Evolutionary conservation across 2,329 filamentous ascomycete genomes (phyloP), one percentile per base, ranked within the genome.

Genomic region (Ceratocystiopsis brevicomis): DNA sequence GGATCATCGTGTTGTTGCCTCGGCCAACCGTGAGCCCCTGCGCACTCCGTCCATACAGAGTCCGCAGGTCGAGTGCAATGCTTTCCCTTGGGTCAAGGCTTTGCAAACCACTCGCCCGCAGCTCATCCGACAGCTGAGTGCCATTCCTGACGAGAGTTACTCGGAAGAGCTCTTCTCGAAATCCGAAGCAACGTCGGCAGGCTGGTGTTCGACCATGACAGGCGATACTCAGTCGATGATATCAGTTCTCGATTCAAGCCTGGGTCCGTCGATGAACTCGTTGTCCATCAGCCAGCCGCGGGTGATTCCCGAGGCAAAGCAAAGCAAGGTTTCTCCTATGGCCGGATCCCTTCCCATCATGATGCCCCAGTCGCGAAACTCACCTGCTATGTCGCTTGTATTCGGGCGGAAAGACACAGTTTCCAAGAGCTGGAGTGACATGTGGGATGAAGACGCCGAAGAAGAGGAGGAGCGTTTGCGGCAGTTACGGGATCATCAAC

Each of bases 351-450:
- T 90, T 21, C 78, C 82, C 6, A 88, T 90, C 56, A 76, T 72
- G 49, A 83, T 87, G 61, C 81, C 81, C 14, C 76, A 90, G 56
- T 80, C 84, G 1, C 73, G 73, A 51, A 68, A 75, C 49, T 71
- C 73, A 37, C 66, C 73, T 43, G 78, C 82, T 48, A 78, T 88
- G 69, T 77, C 82, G 5, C 73, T 80, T 56, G 74, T 88, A 41
- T 88, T 93, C 57, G 83, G 82, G 55, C 76, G 81, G 57, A 73
- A 76, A 49, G 81, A 88, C 39, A 67, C 72, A 40, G 83, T 92
- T 40, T 94, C 90, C 45, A 96, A 96, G 78, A 96, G 90, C 67
- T 98, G 90, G 90, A 94, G 87, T 55, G 90, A 98, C 59, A 76
- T 96, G 59, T 95, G 86, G 80, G 88, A 96, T 46, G 88, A 96